Base-by-base conservation (phyloP, 73 alveolate genomes). In the Paramecium tetraurelia region DNA sequence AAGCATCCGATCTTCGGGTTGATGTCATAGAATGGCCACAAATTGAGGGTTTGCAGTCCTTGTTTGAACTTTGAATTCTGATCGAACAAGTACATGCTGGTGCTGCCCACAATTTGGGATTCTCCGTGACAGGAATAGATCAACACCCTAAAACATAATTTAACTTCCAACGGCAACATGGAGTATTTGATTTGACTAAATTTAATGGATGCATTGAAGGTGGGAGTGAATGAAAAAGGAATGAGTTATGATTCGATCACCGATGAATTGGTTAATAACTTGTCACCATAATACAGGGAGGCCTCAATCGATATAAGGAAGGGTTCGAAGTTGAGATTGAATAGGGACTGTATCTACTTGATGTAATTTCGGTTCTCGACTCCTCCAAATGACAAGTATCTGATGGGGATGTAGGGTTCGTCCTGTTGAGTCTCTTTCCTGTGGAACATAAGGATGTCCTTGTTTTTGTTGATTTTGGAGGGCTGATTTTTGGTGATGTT, bases 21-120 rank as follows among this genome's bases (percentile, higher is more conserved):
- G 20, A 90, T 72, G 29, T 92, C 84, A 70, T 93, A 93, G 29
- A 93, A 93, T n/a, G 96, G 96, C 96, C 96, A 93, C 18, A 93
- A 29, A 76, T 93, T 93, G 10, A 93, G 87, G 3, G 80, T 46
- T 70, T 87, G n/a, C 84, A 93, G 20, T 20, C 89, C 88, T 50
- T 80, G n/a, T 33, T 41, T 50, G 35, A 89, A 88, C 35, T 38
- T 86, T 21, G 59, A 48, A 6, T 75, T 69, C 11, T 89, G 58
- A 93, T 93, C 96, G 63, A 93, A 93, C 22, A 93, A 43, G 24
- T 85, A 83, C 95, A 72, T 89, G 21, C 96, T 44, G n/a, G 94
- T 72, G 8, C 95, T 68, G 16, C 96, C 96, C 12, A 93, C 76
- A 44, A 93, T 88, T 40, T 72, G 35, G 21, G 57, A 68, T 76